phyloP scores from a whole-genome alignment of 441 rosid genomes.

The Flueggea neowawraea region DNA sequence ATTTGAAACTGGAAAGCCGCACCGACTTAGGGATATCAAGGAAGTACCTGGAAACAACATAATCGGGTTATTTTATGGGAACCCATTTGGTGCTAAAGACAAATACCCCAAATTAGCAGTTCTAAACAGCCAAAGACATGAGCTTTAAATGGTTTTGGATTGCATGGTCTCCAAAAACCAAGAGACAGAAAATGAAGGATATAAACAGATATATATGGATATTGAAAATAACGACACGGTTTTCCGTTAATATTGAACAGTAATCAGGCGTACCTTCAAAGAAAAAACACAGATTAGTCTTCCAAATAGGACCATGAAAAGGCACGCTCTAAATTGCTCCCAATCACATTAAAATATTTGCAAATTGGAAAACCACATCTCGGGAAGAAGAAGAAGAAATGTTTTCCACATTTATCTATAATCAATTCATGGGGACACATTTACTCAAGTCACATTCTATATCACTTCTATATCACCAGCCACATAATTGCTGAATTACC shows the following conservation, averaged over 20 bases:
- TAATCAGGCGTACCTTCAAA: constrained; percentile 21
- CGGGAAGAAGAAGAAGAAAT: too few species aligned
- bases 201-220: not conserved
- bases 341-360: not conserved
- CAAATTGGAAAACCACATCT: too few species aligned
- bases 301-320: constrained; percentile 38
- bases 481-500: too few species aligned
- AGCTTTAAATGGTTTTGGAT: too few species aligned
- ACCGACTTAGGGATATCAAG: not conserved
- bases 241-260: constrained; percentile 36
- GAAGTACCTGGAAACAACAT: not conserved
- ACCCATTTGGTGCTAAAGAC: constrained; percentile 9
- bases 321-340: constrained; percentile 34
- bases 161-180: too few species aligned
- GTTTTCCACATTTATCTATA: too few species aligned
- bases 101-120: not conserved
- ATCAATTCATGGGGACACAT: too few species aligned
- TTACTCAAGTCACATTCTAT: too few species aligned
- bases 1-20: constrained; percentile 4
- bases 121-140: not conserved
- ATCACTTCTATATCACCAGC: too few species aligned
- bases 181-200: too few species aligned
- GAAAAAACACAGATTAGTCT: not conserved
- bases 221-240: constrained; percentile 11
- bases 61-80: constrained; percentile 9